These are phyloP conservation scores for Sporothrix schenckii DNA, from an alignment of 2,329 filamentous ascomycete genomes.

Conservation along the genomic window DNA sequence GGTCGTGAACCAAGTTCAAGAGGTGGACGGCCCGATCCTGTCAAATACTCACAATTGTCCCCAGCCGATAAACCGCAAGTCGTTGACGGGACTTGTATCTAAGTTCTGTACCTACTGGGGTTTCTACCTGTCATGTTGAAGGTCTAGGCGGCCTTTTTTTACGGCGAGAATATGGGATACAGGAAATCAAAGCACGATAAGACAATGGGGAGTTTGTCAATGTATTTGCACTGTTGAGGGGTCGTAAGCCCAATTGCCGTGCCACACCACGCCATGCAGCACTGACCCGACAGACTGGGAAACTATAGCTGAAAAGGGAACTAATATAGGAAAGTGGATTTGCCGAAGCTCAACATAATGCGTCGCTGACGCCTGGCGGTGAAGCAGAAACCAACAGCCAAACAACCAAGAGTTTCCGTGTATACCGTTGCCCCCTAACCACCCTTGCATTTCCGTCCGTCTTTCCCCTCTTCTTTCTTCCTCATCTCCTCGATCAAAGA, in stretches of 20 bases:
- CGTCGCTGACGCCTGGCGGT: background rate
- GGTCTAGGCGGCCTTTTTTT: no score
- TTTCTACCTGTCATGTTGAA: no score
- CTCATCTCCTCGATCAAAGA: background rate
- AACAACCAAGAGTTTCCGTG: background rate
- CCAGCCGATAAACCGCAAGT: background rate
- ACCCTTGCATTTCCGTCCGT: background rate
- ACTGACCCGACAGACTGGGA: slow-evolving; percentile 1
- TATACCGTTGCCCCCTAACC: background rate
- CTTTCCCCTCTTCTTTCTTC: background rate
- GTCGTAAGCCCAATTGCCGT: no score
- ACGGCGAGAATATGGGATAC: no score
- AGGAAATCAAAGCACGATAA: no score
- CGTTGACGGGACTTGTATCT: no score
- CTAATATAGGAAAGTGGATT: background rate
- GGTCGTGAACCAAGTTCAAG: background rate
- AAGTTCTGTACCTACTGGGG: no score
- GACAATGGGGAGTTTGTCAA: no score
- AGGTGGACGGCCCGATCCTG: background rate
- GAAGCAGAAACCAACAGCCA: background rate
- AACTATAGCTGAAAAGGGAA: background rate
- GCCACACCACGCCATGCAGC: background rate
- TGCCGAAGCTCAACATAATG: background rate
- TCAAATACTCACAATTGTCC: background rate
- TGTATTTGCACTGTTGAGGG: no score